These are phyloP conservation scores for Conringia planisiliqua DNA, from an alignment of 345 rosid genomes.

Conservation along the genomic window DNA sequence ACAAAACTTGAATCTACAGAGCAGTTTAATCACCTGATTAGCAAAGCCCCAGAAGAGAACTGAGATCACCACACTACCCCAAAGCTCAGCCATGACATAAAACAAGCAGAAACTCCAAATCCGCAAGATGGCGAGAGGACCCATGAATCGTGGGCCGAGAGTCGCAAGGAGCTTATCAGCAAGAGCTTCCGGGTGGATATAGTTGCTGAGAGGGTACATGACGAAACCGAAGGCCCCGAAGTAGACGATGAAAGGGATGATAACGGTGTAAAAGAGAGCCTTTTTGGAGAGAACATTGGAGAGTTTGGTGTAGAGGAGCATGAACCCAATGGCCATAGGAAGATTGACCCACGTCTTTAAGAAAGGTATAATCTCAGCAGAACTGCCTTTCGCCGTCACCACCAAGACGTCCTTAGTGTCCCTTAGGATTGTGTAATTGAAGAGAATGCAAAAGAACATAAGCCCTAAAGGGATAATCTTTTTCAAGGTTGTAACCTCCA, in stretches of 20 bases:
- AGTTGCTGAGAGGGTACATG: constrained; percentile 86
- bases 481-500: constrained; percentile 62
- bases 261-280: constrained; percentile 80
- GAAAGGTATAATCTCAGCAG: constrained; percentile 96
- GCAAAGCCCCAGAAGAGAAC: constrained; percentile 99
- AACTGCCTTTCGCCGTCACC: constrained; percentile 93
- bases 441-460: constrained; percentile 95
- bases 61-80: constrained; percentile 98
- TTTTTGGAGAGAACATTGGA: constrained; percentile 75
- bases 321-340: constrained; percentile 97
- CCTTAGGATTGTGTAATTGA: constrained; percentile 89
- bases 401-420: constrained; percentile 97
- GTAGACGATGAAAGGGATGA: constrained; percentile 85
- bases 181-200: constrained; percentile 78
- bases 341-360: constrained; percentile 98
- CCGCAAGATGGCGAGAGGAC: constrained; percentile 93
- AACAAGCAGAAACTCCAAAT: constrained; percentile 97
- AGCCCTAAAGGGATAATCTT: constrained; percentile 91
- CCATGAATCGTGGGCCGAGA: constrained; percentile 92
- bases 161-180: constrained; percentile 72
- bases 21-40: constrained; percentile 63
- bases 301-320: constrained; percentile 78
- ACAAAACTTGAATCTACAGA: neutral
- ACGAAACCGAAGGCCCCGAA: constrained; percentile 94
- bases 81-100: constrained; percentile 99